Evolutionary conservation across 1,284 basidiomycete genomes (phyloP).

Genomic region (Microbotryum violaceum): DNA sequence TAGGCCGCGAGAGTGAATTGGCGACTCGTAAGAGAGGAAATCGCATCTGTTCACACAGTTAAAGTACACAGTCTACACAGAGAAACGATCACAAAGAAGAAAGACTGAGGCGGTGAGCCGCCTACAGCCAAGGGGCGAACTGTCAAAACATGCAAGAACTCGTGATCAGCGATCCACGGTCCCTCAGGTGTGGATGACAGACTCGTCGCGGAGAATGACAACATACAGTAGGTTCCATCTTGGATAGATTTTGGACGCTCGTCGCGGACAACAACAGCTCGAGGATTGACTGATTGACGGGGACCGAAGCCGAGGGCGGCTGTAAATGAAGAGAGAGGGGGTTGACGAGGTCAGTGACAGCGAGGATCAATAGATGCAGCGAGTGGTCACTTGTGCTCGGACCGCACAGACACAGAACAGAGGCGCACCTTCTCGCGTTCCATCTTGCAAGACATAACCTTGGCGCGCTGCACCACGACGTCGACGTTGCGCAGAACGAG

Average conservation of each 20-base stretch:
- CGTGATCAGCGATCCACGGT: no score
- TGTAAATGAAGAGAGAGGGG: constrained; percentile 11
- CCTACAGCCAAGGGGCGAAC: no score
- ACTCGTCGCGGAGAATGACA: constrained; percentile 49
- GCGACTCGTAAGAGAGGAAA: no score
- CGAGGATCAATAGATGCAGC: no score
- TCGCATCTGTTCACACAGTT: no score
- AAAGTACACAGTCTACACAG: no score
- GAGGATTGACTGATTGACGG: constrained; percentile 72
- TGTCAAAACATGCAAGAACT: no score
- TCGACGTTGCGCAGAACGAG: constrained; percentile 68
- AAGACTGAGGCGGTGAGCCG: no score
- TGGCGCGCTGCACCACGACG: constrained; percentile 73
- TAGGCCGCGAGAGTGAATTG: no score
- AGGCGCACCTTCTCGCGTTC: constrained; percentile 65
- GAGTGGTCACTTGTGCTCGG: background rate
- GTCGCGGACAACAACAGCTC: constrained; percentile 65
- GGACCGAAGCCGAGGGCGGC: constrained; percentile 45
- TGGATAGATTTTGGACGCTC: constrained; percentile 47
- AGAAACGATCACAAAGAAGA: no score
- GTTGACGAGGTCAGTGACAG: background rate
- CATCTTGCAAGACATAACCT: constrained; percentile 72
- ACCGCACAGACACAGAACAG: background rate
- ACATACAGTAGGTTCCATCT: constrained; percentile 54
- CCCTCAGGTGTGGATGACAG: no score